Conservation (phyloP, 2,329 filamentous ascomycete species). For the Magnaporthiopsis poae region DNA sequence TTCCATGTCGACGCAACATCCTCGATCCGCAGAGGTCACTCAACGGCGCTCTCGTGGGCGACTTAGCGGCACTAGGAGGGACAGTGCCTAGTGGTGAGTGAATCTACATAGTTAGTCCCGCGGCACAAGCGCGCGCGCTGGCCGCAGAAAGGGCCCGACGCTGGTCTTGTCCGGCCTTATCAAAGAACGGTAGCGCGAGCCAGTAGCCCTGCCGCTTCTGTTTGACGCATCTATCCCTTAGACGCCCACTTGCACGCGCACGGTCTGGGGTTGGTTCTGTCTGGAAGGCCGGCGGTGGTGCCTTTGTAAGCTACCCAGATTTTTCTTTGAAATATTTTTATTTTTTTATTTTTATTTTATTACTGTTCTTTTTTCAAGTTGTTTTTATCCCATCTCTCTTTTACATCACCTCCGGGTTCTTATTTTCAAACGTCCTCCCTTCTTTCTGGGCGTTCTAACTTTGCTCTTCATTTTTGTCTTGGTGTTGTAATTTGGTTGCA, state of each 20-base stretch:
- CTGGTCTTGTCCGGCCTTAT: neutral
- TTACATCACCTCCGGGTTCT: neutral
- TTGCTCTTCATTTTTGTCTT: neutral
- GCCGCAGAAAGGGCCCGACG: neutral
- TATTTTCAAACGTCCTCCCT: neutral
- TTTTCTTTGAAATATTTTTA: neutral
- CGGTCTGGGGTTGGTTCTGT: neutral
- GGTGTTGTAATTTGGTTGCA: neutral
- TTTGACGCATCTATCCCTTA: neutral
- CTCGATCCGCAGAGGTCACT: no score
- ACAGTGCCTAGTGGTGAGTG: neutral
- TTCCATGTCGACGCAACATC: neutral
- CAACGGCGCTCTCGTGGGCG: no score
- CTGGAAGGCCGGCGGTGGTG: neutral
- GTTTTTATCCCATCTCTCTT: neutral
- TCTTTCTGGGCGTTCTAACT: neutral
- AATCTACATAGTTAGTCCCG: neutral
- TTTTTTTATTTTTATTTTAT: neutral
- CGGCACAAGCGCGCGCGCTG: neutral
- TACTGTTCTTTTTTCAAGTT: neutral
- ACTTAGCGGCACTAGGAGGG: neutral
- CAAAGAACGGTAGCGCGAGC: neutral
- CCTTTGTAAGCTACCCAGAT: neutral
- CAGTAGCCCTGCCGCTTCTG: neutral
- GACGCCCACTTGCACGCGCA: neutral